Evolutionary conservation across 768 basidiomycete species (phyloP).

Genomic region (Lentinula boryana): DNA sequence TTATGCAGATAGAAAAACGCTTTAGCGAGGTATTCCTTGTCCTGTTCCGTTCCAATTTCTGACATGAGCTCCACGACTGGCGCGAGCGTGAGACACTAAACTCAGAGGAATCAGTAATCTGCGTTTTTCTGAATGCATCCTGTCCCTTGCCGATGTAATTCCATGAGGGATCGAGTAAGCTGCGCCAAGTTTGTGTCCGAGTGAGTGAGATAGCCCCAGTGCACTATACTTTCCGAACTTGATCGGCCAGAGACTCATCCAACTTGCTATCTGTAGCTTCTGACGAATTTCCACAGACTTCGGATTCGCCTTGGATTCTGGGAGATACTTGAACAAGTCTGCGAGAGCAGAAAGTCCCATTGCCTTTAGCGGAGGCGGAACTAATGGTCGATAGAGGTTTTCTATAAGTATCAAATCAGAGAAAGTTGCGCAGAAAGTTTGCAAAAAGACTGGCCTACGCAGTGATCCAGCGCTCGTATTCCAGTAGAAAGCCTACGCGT

Average conservation of each 20-base stretch:
- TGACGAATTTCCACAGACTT: constrained; percentile 53
- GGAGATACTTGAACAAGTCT: constrained; percentile 72
- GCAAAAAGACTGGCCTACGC: constrained; percentile 45
- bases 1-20: constrained; percentile 53
- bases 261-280: constrained; percentile 65
- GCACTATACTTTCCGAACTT: constrained; percentile 56
- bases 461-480: constrained; percentile 73
- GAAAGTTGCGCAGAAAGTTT: neutral
- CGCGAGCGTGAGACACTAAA: constrained; percentile 66
- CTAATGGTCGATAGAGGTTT: constrained; percentile 50
- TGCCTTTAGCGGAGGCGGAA: constrained; percentile 54
- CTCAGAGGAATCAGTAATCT: neutral
- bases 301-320: constrained; percentile 55
- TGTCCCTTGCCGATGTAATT: constrained; percentile 62
- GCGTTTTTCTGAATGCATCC: constrained; percentile 2
- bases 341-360: constrained; percentile 61
- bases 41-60: constrained; percentile 48
- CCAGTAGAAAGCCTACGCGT: constrained; percentile 67
- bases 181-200: constrained; percentile 72
- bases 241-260: constrained; percentile 77
- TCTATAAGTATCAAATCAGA: constrained; percentile 31
- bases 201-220: constrained; percentile 69
- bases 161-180: constrained; percentile 75
- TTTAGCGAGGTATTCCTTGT: constrained; percentile 55
- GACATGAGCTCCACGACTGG: constrained; percentile 58